Conservation (phyloP, 2,329 filamentous ascomycete genomes). For the Claviceps capensis region DNA sequence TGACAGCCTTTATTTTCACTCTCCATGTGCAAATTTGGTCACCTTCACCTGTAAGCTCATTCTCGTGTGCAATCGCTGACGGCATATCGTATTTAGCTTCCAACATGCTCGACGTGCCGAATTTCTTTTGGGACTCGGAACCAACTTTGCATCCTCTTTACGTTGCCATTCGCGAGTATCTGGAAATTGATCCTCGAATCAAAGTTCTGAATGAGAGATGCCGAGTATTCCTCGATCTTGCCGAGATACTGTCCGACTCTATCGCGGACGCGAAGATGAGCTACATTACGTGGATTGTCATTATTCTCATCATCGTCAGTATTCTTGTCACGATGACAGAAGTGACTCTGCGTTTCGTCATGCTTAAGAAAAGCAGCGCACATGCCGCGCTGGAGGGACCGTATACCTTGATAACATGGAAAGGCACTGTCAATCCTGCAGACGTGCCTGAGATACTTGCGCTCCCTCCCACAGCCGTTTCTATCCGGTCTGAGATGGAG, state of each 20-base stretch:
- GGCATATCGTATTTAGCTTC: slow-evolving; percentile 43
- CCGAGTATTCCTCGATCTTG: slow-evolving; percentile 88
- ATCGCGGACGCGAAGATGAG: slow-evolving; percentile 95
- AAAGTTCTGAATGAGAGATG: slow-evolving; percentile 96
- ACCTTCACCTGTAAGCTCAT: background rate
- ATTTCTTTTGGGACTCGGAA: slow-evolving; percentile 98
- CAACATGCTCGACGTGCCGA: slow-evolving; percentile 90
- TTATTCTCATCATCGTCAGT: slow-evolving; percentile 78
- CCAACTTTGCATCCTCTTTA: slow-evolving; percentile 92
- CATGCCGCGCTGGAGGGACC: slow-evolving; percentile 7
- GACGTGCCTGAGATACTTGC: slow-evolving; percentile 9
- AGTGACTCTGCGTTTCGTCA: slow-evolving; percentile 72
- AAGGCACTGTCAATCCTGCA: slow-evolving; percentile 5
- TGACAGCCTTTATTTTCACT: no score
- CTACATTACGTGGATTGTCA: slow-evolving; percentile 94
- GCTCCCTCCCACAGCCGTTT: slow-evolving; percentile 6
- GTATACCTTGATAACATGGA: slow-evolving; percentile 8
- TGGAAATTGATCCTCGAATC: slow-evolving; percentile 92
- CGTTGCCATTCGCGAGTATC: slow-evolving; percentile 85
- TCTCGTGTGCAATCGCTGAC: background rate
- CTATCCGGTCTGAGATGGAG: background rate
- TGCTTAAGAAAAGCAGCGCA: slow-evolving; percentile 33
- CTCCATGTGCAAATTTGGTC: no score
- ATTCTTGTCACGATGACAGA: slow-evolving; percentile 87
- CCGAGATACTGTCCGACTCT: slow-evolving; percentile 84